phyloP scores from a whole-genome alignment of 768 basidiomycete genomes.

The Pleurotus giganteus region DNA sequence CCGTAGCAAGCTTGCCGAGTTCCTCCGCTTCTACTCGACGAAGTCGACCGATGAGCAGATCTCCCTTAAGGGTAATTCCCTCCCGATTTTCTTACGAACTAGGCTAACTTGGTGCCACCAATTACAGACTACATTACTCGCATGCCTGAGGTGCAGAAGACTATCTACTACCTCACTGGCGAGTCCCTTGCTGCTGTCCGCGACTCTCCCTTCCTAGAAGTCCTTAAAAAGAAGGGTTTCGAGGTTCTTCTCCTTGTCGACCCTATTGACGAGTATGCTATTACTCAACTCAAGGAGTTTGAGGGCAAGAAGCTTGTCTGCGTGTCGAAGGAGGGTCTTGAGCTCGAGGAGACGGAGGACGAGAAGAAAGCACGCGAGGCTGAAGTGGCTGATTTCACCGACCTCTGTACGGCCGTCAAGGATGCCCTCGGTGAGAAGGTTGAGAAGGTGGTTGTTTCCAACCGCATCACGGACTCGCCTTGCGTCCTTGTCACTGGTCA shows the following conservation, averaged over 20 bases:
- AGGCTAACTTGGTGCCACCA: neutral
- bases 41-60: constrained; percentile 88
- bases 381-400: constrained; percentile 78
- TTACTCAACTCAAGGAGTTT: constrained; percentile 99
- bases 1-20: constrained; percentile 98
- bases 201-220: constrained; percentile 98
- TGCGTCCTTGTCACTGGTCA: constrained; percentile 98
- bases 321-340: constrained; percentile 98
- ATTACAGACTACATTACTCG: constrained; percentile 93
- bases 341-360: constrained; percentile 98
- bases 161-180: constrained; percentile 99
- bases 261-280: constrained; percentile 98
- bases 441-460: constrained; percentile 97
- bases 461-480: constrained; percentile 96
- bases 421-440: constrained; percentile 99
- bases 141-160: constrained; percentile 98
- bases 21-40: constrained; percentile 97
- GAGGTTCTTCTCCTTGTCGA: constrained; percentile 97
- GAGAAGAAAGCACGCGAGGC: constrained; percentile 92
- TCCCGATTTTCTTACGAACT: neutral
- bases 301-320: constrained; percentile 97
- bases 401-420: constrained; percentile 93
- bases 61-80: constrained; percentile 80
- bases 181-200: constrained; percentile 89
- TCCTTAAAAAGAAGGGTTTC: constrained; percentile 99